Conservation (phyloP, 371 early-diverging fungal species). For the Mortierella sp. region DNA sequence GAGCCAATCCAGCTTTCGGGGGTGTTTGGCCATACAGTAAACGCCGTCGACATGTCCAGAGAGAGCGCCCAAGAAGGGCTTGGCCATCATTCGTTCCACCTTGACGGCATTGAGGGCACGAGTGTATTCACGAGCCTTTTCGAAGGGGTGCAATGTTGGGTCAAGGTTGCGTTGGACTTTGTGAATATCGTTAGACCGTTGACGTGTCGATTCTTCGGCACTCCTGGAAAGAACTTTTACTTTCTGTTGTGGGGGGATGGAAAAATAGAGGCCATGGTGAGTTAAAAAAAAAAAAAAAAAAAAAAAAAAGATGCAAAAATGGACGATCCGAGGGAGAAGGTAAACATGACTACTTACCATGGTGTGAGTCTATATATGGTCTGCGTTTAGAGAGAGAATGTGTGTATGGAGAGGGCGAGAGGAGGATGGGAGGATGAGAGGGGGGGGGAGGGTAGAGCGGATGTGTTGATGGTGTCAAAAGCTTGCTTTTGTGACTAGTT, state of each 20-base stretch:
- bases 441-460: not conserved
- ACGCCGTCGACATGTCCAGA: slow-evolving; percentile 97
- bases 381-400: too few relatives aligned
- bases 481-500: too few relatives aligned
- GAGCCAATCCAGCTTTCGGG: slow-evolving; percentile 79
- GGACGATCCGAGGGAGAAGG: too few relatives aligned
- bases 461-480: not conserved
- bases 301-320: not conserved
- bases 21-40: slow-evolving; percentile 93
- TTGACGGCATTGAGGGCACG: slow-evolving; percentile 97
- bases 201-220: slow-evolving; percentile 82
- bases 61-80: slow-evolving; percentile 96
- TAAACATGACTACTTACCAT: not conserved
- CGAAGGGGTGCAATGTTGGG: slow-evolving; percentile 94
- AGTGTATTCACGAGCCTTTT: slow-evolving; percentile 97
- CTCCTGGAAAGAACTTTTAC: slow-evolving; percentile 90
- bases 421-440: not conserved
- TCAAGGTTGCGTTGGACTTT: slow-evolving; percentile 93
- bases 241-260: too few relatives aligned
- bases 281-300: not conserved
- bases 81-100: slow-evolving; percentile 97
- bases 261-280: not conserved
- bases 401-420: too few relatives aligned
- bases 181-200: slow-evolving; percentile 88
- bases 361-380: too few relatives aligned